phyloP scores from a whole-genome alignment of 805 yeast genomes.

The Kodamaea jinghongensis region DNA sequence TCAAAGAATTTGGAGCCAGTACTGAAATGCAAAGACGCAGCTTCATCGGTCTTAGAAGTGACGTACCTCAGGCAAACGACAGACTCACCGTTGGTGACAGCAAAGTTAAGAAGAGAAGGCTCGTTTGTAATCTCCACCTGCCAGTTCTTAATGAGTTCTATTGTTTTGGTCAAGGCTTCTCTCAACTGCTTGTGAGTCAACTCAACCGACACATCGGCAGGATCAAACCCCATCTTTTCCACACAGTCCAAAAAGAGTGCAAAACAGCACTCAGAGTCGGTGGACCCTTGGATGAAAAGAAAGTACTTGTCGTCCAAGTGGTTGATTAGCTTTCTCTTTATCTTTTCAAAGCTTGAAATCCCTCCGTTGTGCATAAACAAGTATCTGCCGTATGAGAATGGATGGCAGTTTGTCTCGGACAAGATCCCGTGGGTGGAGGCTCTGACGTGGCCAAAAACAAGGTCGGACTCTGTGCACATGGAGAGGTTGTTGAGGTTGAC shows the following conservation, averaged over 20 bases:
- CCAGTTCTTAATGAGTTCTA: constrained; percentile 77
- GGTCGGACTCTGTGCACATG: constrained; percentile 76
- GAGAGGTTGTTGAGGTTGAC: constrained; percentile 82
- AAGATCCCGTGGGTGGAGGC: constrained; percentile 95
- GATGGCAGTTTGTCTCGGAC: constrained; percentile 96
- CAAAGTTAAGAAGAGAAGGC: constrained; percentile 88
- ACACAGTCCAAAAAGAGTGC: constrained; percentile 81
- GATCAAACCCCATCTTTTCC: constrained; percentile 72
- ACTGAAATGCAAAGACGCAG: constrained; percentile 92
- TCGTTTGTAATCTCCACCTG: constrained; percentile 55
- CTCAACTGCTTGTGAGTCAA: constrained; percentile 59
- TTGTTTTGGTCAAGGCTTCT: constrained; percentile 68
- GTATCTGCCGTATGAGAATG: constrained; percentile 79
- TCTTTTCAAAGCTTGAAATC: constrained; percentile 64
- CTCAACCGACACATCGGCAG: constrained; percentile 32
- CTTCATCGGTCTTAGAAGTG: constrained; percentile 87
- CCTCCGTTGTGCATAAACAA: constrained; percentile 99
- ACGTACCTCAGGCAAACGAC: constrained; percentile 88
- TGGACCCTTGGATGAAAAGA: constrained; percentile 81
- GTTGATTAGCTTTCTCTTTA: constrained; percentile 69
- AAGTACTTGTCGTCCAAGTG: constrained; percentile 81
- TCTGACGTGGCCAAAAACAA: constrained; percentile 93
- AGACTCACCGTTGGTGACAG: constrained; percentile 88
- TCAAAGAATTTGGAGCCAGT: constrained; percentile 91
- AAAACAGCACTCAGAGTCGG: constrained; percentile 95